Base-by-base conservation (phyloP, 2,329 filamentous ascomycete species). In the Diaporthe sp. region DNA sequence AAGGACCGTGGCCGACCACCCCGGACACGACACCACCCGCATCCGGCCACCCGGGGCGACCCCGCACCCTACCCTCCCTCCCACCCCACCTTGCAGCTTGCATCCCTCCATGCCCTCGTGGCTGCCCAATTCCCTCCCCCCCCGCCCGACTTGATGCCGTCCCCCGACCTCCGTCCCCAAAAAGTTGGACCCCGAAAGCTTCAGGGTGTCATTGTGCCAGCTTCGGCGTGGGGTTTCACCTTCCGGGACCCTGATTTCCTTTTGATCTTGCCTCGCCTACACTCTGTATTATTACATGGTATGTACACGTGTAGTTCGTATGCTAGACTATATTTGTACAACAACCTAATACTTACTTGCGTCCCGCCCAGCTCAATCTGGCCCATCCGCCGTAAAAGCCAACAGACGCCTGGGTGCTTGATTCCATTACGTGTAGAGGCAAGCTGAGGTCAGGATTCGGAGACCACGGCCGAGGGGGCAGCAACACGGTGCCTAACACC, bases 191-290 rank as follows among this genome's bases (percentile, higher is more conserved):
- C 44, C 44, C 61, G 25, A 66, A 66, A 66, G 30, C 8, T 37
- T 66, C 19, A 66, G 61, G 42, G 61, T 66, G 22, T 25, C 12
- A 66, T 66, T 51, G 30, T 66, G 61, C 61, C 44, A 66, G 44
- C 27, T 66, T 66, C 22, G 61, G 44, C 44, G 12, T 27, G 44
- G 19, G 17, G 8, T 32, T 44, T 32, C 22, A 37, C 37, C 30
- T 9, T 42, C 61, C 39, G 59, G 15, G n/a, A 0, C 58, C 35
- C n/a, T 1, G 15, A 42, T 42, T 7, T n/a, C 25, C 47, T 12
- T 25, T n/a, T 15, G 3, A 51, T 51, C 10, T 27, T 22, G 37
- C 37, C 37, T 37, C 9, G 2, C 37, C n/a, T n/a, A n/a, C n/a
- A n/a, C n/a, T n/a, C n/a, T n/a, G n/a, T n/a, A n/a, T n/a, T n/a